Evolutionary conservation across 768 basidiomycete species (phyloP).

Genomic region (Trichaptum fuscoviolaceum): DNA sequence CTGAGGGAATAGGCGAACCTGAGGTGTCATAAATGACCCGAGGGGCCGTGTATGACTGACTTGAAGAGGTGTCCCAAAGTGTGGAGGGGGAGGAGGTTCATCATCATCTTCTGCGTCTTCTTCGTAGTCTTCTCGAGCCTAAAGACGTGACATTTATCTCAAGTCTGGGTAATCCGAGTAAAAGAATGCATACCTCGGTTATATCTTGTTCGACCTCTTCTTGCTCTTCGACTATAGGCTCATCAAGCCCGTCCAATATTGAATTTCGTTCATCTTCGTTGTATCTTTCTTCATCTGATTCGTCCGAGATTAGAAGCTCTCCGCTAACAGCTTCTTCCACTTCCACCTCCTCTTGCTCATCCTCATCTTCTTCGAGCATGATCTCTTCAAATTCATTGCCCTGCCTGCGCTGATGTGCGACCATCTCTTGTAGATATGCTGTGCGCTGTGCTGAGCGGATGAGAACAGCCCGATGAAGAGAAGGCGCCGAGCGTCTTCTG

Average conservation of each 20-base stretch:
- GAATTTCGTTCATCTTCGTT: constrained; percentile 11
- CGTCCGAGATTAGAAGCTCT: constrained; percentile 7
- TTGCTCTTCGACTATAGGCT: background rate
- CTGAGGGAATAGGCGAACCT: constrained; percentile 4
- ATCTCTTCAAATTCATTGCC: constrained; percentile 48
- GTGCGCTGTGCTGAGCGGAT: constrained; percentile 66
- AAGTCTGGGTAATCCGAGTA: constrained; percentile 44
- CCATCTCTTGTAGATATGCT: constrained; percentile 41
- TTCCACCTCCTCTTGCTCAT: constrained; percentile 22
- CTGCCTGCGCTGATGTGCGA: constrained; percentile 30
- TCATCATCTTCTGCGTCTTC: constrained; percentile 11
- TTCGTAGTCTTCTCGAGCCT: constrained; percentile 25
- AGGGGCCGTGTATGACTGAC: background rate
- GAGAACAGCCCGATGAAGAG: constrained; percentile 64
- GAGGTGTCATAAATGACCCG: constrained; percentile 10
- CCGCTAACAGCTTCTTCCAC: constrained; percentile 16
- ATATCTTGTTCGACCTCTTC: background rate
- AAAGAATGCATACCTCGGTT: constrained; percentile 17
- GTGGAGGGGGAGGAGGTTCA: background rate
- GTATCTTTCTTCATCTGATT: constrained; percentile 10
- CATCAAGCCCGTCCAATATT: constrained; percentile 13
- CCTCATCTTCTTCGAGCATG: constrained; percentile 35
- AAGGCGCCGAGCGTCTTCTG: constrained; percentile 28
- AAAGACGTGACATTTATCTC: constrained; percentile 50
- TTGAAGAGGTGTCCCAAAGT: background rate